A percentile compares a stretch with the other conserved stretches of the same genome.
Evolutionary conservation across 805 yeast species (phyloP).

Genomic region (Ogataea pilisensis): DNA sequence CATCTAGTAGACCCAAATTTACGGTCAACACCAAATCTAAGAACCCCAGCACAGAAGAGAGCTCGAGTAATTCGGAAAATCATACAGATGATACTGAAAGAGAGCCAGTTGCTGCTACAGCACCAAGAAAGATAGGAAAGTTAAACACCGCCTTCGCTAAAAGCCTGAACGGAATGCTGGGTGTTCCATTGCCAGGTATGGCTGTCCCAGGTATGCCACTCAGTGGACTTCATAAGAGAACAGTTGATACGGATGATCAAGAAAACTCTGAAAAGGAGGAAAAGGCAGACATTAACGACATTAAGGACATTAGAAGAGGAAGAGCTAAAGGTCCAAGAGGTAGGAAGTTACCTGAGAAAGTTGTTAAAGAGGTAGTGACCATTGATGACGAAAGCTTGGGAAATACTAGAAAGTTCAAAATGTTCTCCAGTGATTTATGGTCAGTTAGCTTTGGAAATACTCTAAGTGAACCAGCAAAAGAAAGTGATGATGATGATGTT

Average conservation of each 20-base stretch:
- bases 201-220: too few species aligned
- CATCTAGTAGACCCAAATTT: constrained; percentile 20
- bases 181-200: constrained; percentile 50
- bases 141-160: constrained; percentile 45
- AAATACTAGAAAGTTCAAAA: constrained; percentile 28
- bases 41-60: constrained; percentile 3
- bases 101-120: neutral
- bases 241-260: constrained; percentile 5
- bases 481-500: neutral
- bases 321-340: constrained; percentile 76
- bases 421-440: constrained; percentile 38
- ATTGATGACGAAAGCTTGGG: constrained; percentile 32
- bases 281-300: too few species aligned
- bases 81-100: too few species aligned
- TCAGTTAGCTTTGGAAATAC: constrained; percentile 17
- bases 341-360: constrained; percentile 59
- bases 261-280: constrained; percentile 13
- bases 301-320: constrained; percentile 43
- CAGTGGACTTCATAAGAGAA: constrained; percentile 36
- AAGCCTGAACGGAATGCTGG: constrained; percentile 55
- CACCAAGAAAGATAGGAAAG: constrained; percentile 19
- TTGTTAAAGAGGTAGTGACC: constrained; percentile 42
- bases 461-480: constrained; percentile 1
- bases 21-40: neutral
- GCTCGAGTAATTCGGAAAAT: neutral